Base-by-base conservation (phyloP, 2,329 filamentous ascomycete species). In the Drechslerella stenobrocha region DNA sequence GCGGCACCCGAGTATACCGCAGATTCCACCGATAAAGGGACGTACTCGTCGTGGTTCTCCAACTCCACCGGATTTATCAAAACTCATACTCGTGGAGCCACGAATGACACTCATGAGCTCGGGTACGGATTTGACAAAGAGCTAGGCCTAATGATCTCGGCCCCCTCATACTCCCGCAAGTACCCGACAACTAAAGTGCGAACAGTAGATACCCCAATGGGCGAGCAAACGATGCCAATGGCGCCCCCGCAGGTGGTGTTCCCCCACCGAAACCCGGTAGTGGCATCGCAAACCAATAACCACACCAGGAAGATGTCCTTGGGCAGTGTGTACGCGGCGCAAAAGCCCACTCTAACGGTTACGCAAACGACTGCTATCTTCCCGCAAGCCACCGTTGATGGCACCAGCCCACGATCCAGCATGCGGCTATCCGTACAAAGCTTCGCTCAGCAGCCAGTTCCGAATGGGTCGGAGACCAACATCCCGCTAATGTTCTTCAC, bases 401-500 rank as follows among this genome's bases (percentile, higher is more conserved):
- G 55, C 18, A 52, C 42, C 28, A 60, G 52, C 2, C 63, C 63
- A 23, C 34, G 55, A 15, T 50, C 53, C 24, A 67, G 55, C 47
- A 18, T 60, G 11, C 48, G 63, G 50, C 46, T 67, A 46, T 67
- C 63, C 22, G 55, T 56, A 26, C 63, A 67, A 35, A 67, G 63
- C 47, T 7, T 66, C 20, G 32, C 53, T n/a, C 63, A 56, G 28
- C 59, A 67, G 45, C 46, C 35, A 7, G 13, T 15, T 24, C 57
- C 48, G 35, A 40, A 24, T 26, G 63, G 55, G 15, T 58, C 64
- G 32, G 52, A 52, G 24, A 63, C 56, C 34, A 69, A 69, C 18
- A 69, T 69, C 15, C 64, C 64, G 3, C 51, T 69, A 37, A 69
- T 69, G 64, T 69, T 69, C 37, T 69, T 69, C 57, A 69, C 64